Base-by-base conservation (phyloP, 176 grass and related monocot genomes). In the Phyllostachys edulis region DNA sequence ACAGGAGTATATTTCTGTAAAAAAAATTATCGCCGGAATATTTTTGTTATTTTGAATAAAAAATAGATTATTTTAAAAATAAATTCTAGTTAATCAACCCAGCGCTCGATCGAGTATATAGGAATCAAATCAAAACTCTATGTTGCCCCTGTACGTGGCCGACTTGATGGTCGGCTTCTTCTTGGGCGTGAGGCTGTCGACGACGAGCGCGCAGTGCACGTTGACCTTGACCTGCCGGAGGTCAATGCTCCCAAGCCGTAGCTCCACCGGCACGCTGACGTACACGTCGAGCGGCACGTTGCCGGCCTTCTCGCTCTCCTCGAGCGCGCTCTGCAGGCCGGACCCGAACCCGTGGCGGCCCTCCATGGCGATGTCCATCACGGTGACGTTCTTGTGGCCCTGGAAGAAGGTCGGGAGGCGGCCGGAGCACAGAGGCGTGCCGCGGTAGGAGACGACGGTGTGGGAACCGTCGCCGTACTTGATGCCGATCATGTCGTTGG, bases 401-500 rank as follows among this genome's bases (percentile, higher is more conserved):
- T 97, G 92, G 79, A 77, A 85, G 87, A 94, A 94, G 40, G 66
- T 87, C 23, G 92, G 92, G 8, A 97, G 84, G 6, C 80, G 51
- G 4, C 95, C 95, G 0, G 86, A 90, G 67, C 92, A 97, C 39
- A 97, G 71, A 17, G 86, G 79, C 21, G 82, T 84, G 69, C 92
- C 88, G 7, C 70, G 86, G 84, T 97, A 97, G 10, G 86, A 78
- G 37, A 94, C 85, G 4, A 93, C 79, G 23, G 94, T 88, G 50
- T 21, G 69, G 1, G 92, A 97, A 17, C 87, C 92, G 0, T 78
- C 36, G 17, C 67, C 87, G 51, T 94, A 97, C 4, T 6, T 81
- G 86, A 97, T 97, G 32, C 87, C 76, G 16, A 97, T 94, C 92
- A 81, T 86, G 2, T 91, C 90, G 32, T 97, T 97, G 63, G 95